phyloP scores from a whole-genome alignment of 2,329 filamentous ascomycete genomes.

The Eurotiales sp. region DNA sequence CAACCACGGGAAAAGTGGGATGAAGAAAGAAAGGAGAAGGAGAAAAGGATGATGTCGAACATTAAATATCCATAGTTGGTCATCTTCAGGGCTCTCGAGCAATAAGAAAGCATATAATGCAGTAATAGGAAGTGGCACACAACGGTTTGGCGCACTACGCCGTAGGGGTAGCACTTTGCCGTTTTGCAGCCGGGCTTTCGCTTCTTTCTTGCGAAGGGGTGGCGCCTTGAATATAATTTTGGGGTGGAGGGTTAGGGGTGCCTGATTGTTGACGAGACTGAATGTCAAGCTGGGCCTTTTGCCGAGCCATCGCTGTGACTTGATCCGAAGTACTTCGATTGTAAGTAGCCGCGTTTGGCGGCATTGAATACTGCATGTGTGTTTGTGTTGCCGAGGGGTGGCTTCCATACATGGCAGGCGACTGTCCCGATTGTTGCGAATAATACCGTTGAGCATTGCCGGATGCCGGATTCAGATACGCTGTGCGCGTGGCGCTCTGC shows the following conservation, averaged over 20 bases:
- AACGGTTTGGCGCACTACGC: conserved; percentile 4
- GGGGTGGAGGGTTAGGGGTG: conserved; percentile 31
- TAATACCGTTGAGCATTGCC: conserved; percentile 29
- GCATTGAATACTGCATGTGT: conserved; percentile 25
- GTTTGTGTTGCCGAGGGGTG: conserved; percentile 27
- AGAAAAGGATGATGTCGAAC: not conserved
- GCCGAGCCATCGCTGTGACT: conserved; percentile 34
- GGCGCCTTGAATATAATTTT: conserved; percentile 15
- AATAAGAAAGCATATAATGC: not conserved
- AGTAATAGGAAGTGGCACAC: too few relatives aligned
- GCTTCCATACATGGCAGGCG: conserved; percentile 26
- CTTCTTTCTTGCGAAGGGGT: conserved; percentile 31
- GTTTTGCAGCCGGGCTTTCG: conserved; percentile 29
- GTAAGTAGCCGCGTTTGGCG: conserved; percentile 33
- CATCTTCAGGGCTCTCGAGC: not conserved
- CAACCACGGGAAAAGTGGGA: not conserved
- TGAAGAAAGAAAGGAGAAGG: not conserved
- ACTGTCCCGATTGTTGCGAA: conserved; percentile 30
- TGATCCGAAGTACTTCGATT: conserved; percentile 38
- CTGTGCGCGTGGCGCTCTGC: conserved; percentile 26
- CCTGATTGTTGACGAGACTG: conserved; percentile 29
- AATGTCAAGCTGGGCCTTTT: conserved; percentile 9
- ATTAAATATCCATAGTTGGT: not conserved
- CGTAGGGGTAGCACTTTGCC: conserved; percentile 16
- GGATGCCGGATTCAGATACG: conserved; percentile 31